Evolutionary conservation across 805 yeast species (phyloP).

Genomic region (Teunomyces panamensis): DNA sequence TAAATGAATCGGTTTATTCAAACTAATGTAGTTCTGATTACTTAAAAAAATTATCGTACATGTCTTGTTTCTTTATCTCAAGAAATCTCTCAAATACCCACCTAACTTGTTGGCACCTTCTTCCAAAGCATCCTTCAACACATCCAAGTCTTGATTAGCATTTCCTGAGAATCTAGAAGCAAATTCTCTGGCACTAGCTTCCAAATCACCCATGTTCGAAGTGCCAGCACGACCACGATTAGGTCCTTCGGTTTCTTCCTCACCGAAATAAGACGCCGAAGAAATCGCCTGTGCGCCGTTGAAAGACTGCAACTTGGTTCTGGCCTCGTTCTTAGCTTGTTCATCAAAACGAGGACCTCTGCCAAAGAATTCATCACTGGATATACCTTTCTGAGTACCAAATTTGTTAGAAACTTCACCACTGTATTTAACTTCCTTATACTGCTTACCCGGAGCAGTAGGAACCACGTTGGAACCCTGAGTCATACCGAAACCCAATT

Average conservation of each 20-base stretch:
- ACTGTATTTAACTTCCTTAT: constrained; percentile 60
- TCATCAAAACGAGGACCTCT: constrained; percentile 78
- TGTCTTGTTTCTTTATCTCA: constrained; percentile 38
- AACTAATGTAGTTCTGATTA: not conserved
- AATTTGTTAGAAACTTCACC: constrained; percentile 75
- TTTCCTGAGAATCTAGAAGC: constrained; percentile 68
- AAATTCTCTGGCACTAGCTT: constrained; percentile 56
- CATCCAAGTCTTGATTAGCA: constrained; percentile 86
- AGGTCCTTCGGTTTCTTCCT: constrained; percentile 50
- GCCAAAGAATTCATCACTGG: constrained; percentile 93
- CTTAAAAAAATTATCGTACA: not conserved
- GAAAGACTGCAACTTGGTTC: constrained; percentile 73
- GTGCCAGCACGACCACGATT: constrained; percentile 23
- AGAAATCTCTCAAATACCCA: constrained; percentile 79
- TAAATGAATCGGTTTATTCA: not conserved
- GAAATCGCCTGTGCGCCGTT: constrained; percentile 89
- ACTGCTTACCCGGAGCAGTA: constrained; percentile 33
- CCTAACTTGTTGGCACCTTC: constrained; percentile 90
- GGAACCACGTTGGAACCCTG: constrained; percentile 55
- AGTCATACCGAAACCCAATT: constrained; percentile 88
- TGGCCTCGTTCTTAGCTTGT: constrained; percentile 74
- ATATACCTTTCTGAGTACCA: constrained; percentile 89
- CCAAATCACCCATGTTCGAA: constrained; percentile 46
- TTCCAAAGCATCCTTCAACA: constrained; percentile 86
- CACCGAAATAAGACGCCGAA: constrained; percentile 89